Conservation (phyloP, 495 filamentous ascomycete genomes). For the Filosporella fistucella region DNA sequence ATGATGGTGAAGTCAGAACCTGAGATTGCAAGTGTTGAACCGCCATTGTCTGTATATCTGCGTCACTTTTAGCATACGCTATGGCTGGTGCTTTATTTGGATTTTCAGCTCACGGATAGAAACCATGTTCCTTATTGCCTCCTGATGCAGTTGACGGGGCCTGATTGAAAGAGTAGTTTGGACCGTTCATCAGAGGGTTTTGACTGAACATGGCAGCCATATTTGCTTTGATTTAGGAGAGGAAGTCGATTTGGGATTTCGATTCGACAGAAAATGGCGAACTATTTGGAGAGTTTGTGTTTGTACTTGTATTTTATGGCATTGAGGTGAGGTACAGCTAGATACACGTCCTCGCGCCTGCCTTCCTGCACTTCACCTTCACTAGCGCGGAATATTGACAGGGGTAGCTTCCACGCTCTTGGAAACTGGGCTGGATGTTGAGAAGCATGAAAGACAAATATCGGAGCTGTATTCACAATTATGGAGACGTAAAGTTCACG, state of each 20-base stretch:
- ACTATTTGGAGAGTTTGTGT: neutral
- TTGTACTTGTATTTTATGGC: neutral
- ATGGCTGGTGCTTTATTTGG: neutral
- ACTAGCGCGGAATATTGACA: conserved; percentile 17
- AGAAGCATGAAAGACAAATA: too few species aligned
- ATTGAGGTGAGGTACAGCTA: too few species aligned
- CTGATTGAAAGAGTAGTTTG: conserved; percentile 55
- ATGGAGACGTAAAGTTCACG: conserved; percentile 24
- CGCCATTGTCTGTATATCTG: conserved; percentile 96
- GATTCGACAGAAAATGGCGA: neutral
- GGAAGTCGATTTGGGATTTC: neutral
- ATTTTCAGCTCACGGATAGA: conserved; percentile 77
- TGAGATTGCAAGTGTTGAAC: conserved; percentile 91
- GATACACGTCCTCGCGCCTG: neutral
- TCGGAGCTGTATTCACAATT: neutral
- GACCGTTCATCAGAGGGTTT: conserved; percentile 56
- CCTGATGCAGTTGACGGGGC: conserved; percentile 37
- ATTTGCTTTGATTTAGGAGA: conserved; percentile 3
- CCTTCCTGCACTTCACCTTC: neutral
- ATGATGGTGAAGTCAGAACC: conserved; percentile 92
- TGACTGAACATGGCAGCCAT: conserved; percentile 59
- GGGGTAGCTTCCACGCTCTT: conserved; percentile 19
- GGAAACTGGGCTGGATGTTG: too few species aligned
- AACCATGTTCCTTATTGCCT: conserved; percentile 66
- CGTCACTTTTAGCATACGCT: conserved; percentile 13